Evolutionary conservation across 768 basidiomycete genomes (phyloP), one percentile per base, ranked within the genome.

Genomic region (Artomyces pyxidatus): DNA sequence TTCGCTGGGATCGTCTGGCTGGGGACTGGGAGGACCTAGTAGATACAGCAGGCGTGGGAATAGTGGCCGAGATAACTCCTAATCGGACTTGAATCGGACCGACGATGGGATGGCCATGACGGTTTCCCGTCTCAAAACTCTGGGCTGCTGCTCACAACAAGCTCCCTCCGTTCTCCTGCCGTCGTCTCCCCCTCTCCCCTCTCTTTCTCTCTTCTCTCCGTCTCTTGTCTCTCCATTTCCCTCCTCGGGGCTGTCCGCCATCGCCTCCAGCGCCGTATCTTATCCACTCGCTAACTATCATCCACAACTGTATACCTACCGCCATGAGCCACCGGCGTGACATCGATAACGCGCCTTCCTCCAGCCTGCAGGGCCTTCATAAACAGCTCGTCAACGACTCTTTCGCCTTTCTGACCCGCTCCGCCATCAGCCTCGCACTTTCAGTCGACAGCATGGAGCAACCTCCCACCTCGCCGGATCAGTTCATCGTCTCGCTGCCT

Each of bases 321-420:
- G 55, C 54, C 66, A 74, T 73, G 72, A 65, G 67, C 66, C 64
- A 63, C 51, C 59, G 57, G 48, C 52, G 53, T 57, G 61, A 57
- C 63, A 71, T 74, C 74, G 76, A 81, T 77, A 75, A 74, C 71
- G 70, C 74, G 47, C 71, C 72, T 54, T 58, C 69, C 39, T 56
- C 80, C 60, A 76, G 77, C 60, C 68, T 71, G 48, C 76, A 77
- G 58, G 76, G 76, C 58, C 61, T 71, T 46, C 72, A 66, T 67
- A 73, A 78, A 57, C 53, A 49, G 39, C 52, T 54, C 26, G 23
- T 26, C 27, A 44, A 27, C 17, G 32, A 37, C 58, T 38, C 40
- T 30, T 48, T 48, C 42, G 23, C 29, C 21, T 25, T 22, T 29
- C 21, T 21, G 17, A 14, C 40, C 43, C 22, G 28, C 26, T 25